Evolutionary conservation across 2,329 filamentous ascomycete genomes (phyloP).

Genomic region (Cladophialophora yegresii): DNA sequence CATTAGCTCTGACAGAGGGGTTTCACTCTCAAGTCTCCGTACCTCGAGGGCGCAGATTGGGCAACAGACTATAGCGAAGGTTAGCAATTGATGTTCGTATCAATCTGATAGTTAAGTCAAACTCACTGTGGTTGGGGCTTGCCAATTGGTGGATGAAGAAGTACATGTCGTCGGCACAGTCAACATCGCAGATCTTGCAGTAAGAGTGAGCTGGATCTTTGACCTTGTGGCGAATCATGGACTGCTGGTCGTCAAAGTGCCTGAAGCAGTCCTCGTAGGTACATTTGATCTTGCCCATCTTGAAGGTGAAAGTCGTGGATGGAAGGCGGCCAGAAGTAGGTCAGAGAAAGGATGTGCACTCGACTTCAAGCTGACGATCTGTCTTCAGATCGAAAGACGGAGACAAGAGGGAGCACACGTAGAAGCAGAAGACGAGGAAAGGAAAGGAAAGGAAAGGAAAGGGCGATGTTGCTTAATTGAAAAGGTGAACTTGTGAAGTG

Average conservation of each 20-base stretch:
- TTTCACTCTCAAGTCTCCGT: not conserved
- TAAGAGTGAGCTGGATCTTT: slow-evolving; percentile 45
- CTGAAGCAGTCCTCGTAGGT: slow-evolving; percentile 50
- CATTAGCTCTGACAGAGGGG: slow-evolving; percentile 2
- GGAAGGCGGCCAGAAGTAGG: not conserved
- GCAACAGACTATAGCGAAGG: slow-evolving; percentile 48
- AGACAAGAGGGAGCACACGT: not conserved
- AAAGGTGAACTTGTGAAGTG: not conserved
- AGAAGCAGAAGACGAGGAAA: not conserved
- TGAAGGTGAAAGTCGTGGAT: slow-evolving; percentile 3
- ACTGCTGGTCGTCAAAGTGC: slow-evolving; percentile 49
- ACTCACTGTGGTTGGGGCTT: slow-evolving; percentile 47
- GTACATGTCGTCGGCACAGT: slow-evolving; percentile 51
- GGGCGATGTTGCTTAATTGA: not conserved
- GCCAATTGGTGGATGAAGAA: slow-evolving; percentile 54
- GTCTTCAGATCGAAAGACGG: not conserved
- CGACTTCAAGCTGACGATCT: not conserved
- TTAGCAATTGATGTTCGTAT: slow-evolving; percentile 10
- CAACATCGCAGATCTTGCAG: slow-evolving; percentile 47
- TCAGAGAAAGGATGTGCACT: not conserved
- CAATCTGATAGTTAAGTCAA: not conserved
- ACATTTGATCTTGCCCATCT: slow-evolving; percentile 42
- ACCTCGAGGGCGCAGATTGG: slow-evolving; percentile 57
- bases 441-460: not conserved
- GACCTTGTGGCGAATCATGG: slow-evolving; percentile 57